Evolutionary conservation across 2,329 filamentous ascomycete species (phyloP).

Genomic region (Paradendryphiella salina): DNA sequence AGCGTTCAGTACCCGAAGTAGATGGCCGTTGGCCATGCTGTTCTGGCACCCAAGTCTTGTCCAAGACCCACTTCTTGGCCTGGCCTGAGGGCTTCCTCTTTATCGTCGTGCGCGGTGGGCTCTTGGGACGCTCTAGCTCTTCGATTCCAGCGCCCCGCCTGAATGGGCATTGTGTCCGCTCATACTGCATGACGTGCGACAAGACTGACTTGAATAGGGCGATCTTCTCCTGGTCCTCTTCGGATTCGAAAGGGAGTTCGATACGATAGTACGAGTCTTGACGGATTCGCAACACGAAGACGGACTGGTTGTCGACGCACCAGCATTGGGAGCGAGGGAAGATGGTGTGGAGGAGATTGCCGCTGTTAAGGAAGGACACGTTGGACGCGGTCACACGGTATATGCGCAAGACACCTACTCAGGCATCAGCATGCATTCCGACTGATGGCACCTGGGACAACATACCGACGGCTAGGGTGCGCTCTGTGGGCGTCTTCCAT

Average conservation of each 20-base stretch:
- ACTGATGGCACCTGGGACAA: not conserved
- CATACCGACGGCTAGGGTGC: conserved; percentile 77
- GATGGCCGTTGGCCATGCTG: conserved; percentile 42
- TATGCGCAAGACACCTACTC: conserved; percentile 71
- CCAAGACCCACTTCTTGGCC: conserved; percentile 56
- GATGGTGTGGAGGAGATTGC: conserved; percentile 80
- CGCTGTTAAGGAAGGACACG: conserved; percentile 85
- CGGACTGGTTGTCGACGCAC: conserved; percentile 83
- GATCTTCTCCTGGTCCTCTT: conserved; percentile 66
- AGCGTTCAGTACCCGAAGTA: conserved; percentile 36
- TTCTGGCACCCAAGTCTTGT: conserved; percentile 54
- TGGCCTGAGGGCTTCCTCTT: conserved; percentile 62
- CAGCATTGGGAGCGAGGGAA: conserved; percentile 89
- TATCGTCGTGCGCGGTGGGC: conserved; percentile 53
- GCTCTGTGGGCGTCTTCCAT: conserved; percentile 75
- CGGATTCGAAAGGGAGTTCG: conserved; percentile 70
- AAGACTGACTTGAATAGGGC: conserved; percentile 70
- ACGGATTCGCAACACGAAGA: conserved; percentile 84
- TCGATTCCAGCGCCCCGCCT: conserved; percentile 73
- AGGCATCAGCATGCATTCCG: conserved; percentile 10
- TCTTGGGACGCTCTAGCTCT: conserved; percentile 68
- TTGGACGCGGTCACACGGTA: conserved; percentile 80
- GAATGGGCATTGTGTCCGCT: conserved; percentile 87
- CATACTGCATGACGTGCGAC: conserved; percentile 75
- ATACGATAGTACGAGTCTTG: conserved; percentile 88